Evolutionary conservation across 306 rosid species (phyloP).

Genomic region (Trichosanthes truncata): DNA sequence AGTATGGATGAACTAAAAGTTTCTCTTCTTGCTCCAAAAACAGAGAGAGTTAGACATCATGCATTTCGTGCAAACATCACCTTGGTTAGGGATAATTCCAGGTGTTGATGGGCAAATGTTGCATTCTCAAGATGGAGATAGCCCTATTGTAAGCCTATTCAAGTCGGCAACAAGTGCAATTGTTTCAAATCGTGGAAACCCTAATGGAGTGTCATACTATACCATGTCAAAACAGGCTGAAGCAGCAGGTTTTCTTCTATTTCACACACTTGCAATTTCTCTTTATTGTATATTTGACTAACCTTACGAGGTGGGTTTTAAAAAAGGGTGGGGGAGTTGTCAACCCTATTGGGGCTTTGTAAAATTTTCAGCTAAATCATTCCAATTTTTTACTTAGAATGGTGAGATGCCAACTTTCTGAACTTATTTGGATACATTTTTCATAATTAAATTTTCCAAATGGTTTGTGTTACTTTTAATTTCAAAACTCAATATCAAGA

Average conservation of each 20-base stretch:
- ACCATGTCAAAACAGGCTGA: constrained; percentile 92
- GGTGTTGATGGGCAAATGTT: constrained; percentile 83
- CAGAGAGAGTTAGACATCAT: constrained; percentile 84
- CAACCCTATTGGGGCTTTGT: background rate
- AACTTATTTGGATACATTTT: background rate
- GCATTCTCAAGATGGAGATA: constrained; percentile 78
- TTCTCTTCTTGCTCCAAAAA: background rate
- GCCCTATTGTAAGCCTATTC: constrained; percentile 87
- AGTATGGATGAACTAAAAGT: background rate
- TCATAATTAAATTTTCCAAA: background rate
- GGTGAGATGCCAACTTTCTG: background rate
- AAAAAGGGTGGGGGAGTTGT: background rate
- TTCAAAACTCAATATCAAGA: background rate
- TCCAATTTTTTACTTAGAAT: background rate
- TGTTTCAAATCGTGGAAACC: constrained; percentile 58
- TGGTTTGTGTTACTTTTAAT: background rate
- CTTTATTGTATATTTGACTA: constrained; percentile 10
- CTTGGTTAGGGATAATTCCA: constrained; percentile 95
- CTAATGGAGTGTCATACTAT: constrained; percentile 61
- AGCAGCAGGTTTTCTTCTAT: constrained; percentile 74
- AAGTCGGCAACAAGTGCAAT: constrained; percentile 71
- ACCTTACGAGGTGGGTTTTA: background rate
- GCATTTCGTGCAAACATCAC: constrained; percentile 94
- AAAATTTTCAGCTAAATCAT: background rate
- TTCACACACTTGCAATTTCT: background rate